These are phyloP conservation scores for Metschnikowia corniflorae DNA, from an alignment of 805 yeast genomes.

Conservation along the genomic window DNA sequence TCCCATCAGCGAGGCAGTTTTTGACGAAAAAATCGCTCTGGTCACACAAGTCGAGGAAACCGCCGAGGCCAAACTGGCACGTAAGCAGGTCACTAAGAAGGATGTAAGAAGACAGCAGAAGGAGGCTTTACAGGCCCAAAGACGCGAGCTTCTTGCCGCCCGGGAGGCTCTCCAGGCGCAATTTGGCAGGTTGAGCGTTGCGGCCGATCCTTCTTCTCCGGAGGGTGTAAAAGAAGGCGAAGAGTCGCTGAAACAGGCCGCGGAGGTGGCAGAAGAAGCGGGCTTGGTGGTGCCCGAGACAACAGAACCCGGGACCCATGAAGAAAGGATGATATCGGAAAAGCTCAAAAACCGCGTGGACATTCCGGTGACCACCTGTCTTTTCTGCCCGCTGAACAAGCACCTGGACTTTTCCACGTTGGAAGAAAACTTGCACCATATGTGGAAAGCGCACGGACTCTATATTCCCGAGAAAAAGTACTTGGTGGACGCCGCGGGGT, in stretches of 20 bases:
- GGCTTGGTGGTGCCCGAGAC: background rate
- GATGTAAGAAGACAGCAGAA: conserved; percentile 49
- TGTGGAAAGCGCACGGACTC: conserved; percentile 78
- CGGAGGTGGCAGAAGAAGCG: background rate
- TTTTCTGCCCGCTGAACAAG: conserved; percentile 44
- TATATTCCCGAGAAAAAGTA: conserved; percentile 81
- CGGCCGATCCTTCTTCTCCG: conserved; percentile 7
- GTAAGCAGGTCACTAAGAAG: conserved; percentile 42
- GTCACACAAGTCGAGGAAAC: conserved; percentile 20
- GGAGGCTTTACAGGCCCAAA: conserved; percentile 48
- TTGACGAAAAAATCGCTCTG: conserved; percentile 22
- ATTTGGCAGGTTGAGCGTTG: conserved; percentile 2
- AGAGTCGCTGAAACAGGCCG: background rate
- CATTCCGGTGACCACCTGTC: conserved; percentile 47
- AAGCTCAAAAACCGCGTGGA: conserved; percentile 46
- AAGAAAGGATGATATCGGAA: conserved; percentile 42
- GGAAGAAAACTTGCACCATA: conserved; percentile 57
- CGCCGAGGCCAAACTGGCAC: conserved; percentile 6
- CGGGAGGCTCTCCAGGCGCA: conserved; percentile 18
- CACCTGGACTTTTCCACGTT: conserved; percentile 32
- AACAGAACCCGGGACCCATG: conserved; percentile 16
- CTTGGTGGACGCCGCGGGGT: conserved; percentile 64
- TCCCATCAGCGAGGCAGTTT: conserved; percentile 23
- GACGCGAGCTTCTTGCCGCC: conserved; percentile 38
- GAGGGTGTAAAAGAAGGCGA: conserved; percentile 1